These are phyloP conservation scores for Erythrobasidium yunnanense DNA, from an alignment of 768 basidiomycete genomes.

Conservation along the genomic window DNA sequence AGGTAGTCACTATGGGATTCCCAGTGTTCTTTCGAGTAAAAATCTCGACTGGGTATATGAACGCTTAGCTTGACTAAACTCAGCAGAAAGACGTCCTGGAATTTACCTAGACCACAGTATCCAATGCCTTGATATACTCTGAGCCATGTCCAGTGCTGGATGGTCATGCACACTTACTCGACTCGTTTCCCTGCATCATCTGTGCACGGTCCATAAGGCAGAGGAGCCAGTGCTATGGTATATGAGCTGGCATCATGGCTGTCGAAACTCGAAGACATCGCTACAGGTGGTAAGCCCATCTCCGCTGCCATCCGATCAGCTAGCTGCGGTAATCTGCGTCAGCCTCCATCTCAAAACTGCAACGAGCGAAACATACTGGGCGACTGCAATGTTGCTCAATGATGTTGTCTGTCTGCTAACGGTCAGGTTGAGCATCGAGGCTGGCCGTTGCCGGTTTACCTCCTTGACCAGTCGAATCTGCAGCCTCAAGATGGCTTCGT, in stretches of 20 bases:
- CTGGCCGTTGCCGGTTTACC: too few relatives aligned
- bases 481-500: not conserved
- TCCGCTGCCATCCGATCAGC: not conserved
- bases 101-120: slow-evolving; percentile 6
- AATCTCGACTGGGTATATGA: not conserved
- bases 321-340: not conserved
- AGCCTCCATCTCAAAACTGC: not conserved
- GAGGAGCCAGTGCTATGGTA: not conserved
- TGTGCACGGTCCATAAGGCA: not conserved
- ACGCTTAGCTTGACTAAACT: not conserved
- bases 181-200: slow-evolving; percentile 1
- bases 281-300: not conserved
- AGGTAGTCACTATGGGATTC: not conserved
- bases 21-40: not conserved
- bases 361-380: too few relatives aligned
- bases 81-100: too few relatives aligned
- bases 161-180: not conserved
- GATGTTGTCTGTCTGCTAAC: not conserved
- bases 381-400: not conserved
- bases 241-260: not conserved
- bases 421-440: too few relatives aligned
- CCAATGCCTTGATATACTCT: not conserved
- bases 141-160: not conserved
- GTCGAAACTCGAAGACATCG: not conserved
- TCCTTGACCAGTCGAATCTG: not conserved